A percentile compares a stretch with the other conserved stretches of the same genome.
phyloP scores from a whole-genome alignment of 2,329 filamentous ascomycete species.

The Neocatenulostroma microsporum region DNA sequence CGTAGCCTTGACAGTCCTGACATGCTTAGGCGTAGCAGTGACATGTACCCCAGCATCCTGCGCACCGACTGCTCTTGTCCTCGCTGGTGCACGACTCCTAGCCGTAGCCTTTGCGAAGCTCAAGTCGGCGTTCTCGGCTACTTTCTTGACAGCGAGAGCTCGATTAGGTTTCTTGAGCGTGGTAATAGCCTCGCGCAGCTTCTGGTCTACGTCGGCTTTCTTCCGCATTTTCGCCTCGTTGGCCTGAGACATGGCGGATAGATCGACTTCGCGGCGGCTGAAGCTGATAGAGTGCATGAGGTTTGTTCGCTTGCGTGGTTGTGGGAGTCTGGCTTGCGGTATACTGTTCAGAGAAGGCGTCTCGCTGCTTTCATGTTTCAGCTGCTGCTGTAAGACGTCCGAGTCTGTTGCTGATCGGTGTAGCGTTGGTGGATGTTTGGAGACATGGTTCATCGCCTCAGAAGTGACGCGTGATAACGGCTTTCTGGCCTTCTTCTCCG shows the following conservation, averaged over 20 bases:
- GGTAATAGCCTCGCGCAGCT: slow-evolving; percentile 66
- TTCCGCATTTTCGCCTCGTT: slow-evolving; percentile 55
- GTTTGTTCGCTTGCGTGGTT: slow-evolving; percentile 32
- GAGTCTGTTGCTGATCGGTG: slow-evolving; percentile 59
- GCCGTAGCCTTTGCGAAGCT: slow-evolving; percentile 34
- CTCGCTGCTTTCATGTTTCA: slow-evolving; percentile 65
- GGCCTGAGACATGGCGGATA: slow-evolving; percentile 45
- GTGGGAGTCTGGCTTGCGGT: slow-evolving; percentile 18
- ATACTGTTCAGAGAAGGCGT: slow-evolving; percentile 44
- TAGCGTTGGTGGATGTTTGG: slow-evolving; percentile 54
- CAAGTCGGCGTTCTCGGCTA: slow-evolving; percentile 60
- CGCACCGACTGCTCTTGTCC: slow-evolving; percentile 24
- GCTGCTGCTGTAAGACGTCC: slow-evolving; percentile 46
- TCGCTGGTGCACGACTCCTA: slow-evolving; percentile 11
- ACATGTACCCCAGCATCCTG: slow-evolving; percentile 29
- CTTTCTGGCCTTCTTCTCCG: slow-evolving; percentile 37
- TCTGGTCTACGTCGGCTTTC: slow-evolving; percentile 60
- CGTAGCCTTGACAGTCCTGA: slow-evolving; percentile 22
- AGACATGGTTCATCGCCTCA: slow-evolving; percentile 46
- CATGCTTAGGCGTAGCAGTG: slow-evolving; percentile 36
- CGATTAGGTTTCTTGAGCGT: slow-evolving; percentile 69
- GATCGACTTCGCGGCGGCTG: slow-evolving; percentile 46
- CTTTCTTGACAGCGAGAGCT: slow-evolving; percentile 57
- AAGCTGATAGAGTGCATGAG: slow-evolving; percentile 19
- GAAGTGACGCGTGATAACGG: slow-evolving; percentile 56